Evolutionary conservation across 2,329 filamentous ascomycete species (phyloP).

Genomic region (Elsinoe fawcettii): DNA sequence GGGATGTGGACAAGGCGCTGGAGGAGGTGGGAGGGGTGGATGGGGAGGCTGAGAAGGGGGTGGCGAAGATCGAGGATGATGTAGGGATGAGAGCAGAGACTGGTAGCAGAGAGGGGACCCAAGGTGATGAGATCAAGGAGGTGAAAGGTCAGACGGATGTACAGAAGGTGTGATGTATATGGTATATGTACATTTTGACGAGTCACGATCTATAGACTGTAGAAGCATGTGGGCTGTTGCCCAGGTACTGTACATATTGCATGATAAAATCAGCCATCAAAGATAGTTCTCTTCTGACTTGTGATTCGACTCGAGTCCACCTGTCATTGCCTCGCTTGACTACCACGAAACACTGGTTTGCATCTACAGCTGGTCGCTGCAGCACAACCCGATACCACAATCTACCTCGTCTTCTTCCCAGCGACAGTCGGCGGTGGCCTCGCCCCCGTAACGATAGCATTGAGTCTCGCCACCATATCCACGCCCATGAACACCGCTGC

Average conservation of each 20-base stretch:
- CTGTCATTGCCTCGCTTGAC: too few species aligned
- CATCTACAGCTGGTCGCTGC: not conserved
- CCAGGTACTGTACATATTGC: conserved; percentile 17
- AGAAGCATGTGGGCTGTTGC: not conserved
- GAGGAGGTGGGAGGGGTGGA: conserved; percentile 23
- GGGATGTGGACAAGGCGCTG: conserved; percentile 22
- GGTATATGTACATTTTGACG: not conserved
- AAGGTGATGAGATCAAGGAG: not conserved
- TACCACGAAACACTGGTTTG: not conserved
- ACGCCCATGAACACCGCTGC: conserved; percentile 36
- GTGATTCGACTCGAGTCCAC: too few species aligned
- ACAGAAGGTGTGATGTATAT: conserved; percentile 17
- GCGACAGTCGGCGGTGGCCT: not conserved
- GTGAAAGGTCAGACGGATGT: not conserved
- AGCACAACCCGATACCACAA: too few species aligned
- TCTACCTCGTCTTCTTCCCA: conserved; percentile 11
- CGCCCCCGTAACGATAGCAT: conserved; percentile 15
- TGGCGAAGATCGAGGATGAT: conserved; percentile 1
- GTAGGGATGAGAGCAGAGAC: not conserved
- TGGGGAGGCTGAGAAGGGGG: conserved; percentile 27
- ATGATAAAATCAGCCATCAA: not conserved
- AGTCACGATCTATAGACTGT: conserved; percentile 11
- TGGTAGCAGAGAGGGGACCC: not conserved
- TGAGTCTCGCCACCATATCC: conserved; percentile 35
- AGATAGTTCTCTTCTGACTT: too few species aligned